A percentile compares a stretch with the other conserved stretches of the same genome.
These are phyloP conservation scores for Yamadazyma oceani DNA, from an alignment of 1,139 yeast species.

Conservation along the genomic window DNA sequence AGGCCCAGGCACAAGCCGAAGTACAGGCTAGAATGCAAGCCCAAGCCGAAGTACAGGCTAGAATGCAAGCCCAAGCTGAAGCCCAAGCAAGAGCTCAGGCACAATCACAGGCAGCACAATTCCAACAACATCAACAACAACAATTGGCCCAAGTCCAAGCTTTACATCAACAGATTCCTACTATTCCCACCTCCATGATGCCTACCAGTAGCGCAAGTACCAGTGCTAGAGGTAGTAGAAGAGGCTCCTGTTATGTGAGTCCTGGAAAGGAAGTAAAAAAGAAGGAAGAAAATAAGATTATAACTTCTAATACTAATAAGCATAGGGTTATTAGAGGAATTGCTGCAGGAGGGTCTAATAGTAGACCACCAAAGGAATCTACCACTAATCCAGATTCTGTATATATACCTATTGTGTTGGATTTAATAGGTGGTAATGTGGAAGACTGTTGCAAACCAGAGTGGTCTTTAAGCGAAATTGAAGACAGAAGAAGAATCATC, in stretches of 20 bases:
- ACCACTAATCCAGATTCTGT: conserved; percentile 28
- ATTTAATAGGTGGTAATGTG: conserved; percentile 43
- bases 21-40: too few species aligned
- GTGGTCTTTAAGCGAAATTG: conserved; percentile 48
- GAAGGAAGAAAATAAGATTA: conserved; percentile 17
- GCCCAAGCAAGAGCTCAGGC: neutral
- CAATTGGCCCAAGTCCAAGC: neutral
- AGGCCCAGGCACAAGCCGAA: neutral
- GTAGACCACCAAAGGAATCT: conserved; percentile 53
- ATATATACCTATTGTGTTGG: conserved; percentile 48
- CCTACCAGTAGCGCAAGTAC: neutral
- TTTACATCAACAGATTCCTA: neutral
- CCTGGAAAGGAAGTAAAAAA: conserved; percentile 1
- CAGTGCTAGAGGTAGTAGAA: conserved; percentile 1
- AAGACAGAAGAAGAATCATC: conserved; percentile 56
- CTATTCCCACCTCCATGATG: conserved; percentile 1
- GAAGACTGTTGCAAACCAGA: conserved; percentile 49
- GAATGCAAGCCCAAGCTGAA: neutral
- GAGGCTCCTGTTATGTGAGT: neutral
- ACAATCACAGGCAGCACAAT: neutral
- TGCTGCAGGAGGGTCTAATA: conserved; percentile 57
- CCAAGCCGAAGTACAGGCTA: neutral
- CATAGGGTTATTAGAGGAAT: conserved; percentile 55
- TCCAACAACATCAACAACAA: neutral
- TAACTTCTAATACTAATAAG: conserved; percentile 12